A percentile compares a stretch with the other conserved stretches of the same genome.
Evolutionary conservation across 805 yeast genomes (phyloP).

Genomic region (Isabelozyma pseudorhagii): DNA sequence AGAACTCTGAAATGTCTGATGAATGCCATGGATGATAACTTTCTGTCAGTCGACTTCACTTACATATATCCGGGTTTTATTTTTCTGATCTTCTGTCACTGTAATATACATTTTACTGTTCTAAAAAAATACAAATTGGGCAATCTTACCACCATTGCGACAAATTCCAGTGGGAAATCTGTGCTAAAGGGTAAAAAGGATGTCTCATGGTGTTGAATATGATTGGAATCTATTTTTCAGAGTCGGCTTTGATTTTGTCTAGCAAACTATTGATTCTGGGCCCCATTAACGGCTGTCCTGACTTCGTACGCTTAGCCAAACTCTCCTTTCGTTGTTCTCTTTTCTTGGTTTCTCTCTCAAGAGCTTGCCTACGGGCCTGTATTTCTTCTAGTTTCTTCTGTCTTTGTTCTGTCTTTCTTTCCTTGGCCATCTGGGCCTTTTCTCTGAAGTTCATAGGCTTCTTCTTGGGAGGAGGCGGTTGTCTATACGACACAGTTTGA

Average conservation of each 20-base stretch:
- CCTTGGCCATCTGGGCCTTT: constrained; percentile 43
- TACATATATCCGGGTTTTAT: no score
- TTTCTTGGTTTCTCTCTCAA: constrained; percentile 38
- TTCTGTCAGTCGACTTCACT: no score
- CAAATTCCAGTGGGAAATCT: no score
- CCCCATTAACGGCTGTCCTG: constrained; percentile 90
- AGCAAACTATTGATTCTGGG: constrained; percentile 77
- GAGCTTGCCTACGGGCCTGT: constrained; percentile 30
- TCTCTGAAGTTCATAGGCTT: constrained; percentile 42
- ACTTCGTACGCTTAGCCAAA: constrained; percentile 50
- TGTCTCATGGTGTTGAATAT: no score
- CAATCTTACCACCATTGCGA: no score
- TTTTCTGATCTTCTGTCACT: no score
- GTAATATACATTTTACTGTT: no score
- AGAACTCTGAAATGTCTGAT: no score
- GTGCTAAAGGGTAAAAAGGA: background rate
- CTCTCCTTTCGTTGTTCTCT: constrained; percentile 40
- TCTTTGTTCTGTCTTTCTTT: constrained; percentile 42
- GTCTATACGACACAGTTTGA: constrained; percentile 1
- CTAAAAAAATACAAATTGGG: no score
- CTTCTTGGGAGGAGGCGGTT: constrained; percentile 25
- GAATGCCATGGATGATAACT: no score
- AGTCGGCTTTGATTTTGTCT: constrained; percentile 60
- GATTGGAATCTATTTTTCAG: background rate
- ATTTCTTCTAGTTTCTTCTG: constrained; percentile 37